Evolutionary conservation across 2,329 filamentous ascomycete genomes (phyloP), one percentile per base, ranked within the genome.

Genomic region (Ophioceras dolichostomum): DNA sequence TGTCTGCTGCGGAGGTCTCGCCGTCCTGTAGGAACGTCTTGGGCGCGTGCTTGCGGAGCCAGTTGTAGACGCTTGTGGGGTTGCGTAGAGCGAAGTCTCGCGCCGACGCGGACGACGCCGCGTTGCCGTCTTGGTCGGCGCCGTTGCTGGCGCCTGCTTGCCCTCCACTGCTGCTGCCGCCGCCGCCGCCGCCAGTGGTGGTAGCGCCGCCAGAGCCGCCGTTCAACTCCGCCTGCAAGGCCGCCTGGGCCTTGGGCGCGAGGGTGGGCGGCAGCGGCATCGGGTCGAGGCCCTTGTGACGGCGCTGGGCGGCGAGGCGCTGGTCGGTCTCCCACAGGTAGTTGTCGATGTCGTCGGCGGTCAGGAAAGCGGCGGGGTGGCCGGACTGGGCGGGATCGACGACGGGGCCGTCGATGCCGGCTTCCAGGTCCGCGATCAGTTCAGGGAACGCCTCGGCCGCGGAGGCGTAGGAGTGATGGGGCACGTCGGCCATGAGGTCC

Each of bases 21-120:
- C 77, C 74, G 49, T 87, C 83, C 55, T 94, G 82, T 16, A 93
- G 62, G 62, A 94, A 88, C 34, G 87, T 79, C 56, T 89, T 79
- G 3, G 87, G 83, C 41, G 85, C 79, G 57, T 94, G 72, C 53
- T 85, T 79, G 44, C 85, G 75, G 10, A 98, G 73, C 91, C 91
- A 98, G 57, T 93, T 95, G 62, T 94, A 93, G 3, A 94, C 88
- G 41, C 84, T 93, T 30, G 86, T 83, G 0, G 88, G 87, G 55
- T 96, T 96, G 36, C 73, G 73, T 18, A 86, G 58, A 20, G 70
- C 67, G 35, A 70, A 53, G 59, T 68, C 58, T 64, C 70, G 41
- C 43, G 61, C 59, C 39, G 76, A 68, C 31, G 29, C 32, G 5
- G 41, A 38, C 10, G 26, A 22, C 5, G 27, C 22, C 13, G 32